phyloP scores from a whole-genome alignment of 2,329 filamentous ascomycete species.

The Metarhizium album region DNA sequence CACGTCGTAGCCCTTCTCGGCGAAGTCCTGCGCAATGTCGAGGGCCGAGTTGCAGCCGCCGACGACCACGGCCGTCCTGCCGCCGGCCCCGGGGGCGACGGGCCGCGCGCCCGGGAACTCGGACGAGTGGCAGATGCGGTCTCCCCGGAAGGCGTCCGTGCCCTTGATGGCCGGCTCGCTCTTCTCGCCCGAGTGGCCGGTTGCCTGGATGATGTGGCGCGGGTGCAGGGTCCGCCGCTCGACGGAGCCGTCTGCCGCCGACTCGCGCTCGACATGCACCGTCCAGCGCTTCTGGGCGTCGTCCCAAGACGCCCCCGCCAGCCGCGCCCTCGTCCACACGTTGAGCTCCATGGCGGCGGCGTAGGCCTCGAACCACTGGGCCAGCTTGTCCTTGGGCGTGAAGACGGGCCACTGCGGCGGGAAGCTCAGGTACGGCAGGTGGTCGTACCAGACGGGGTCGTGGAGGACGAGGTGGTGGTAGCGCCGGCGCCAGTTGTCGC shows the following conservation, averaged over 20 bases:
- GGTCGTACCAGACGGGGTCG: constrained; percentile 52
- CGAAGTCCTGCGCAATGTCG: constrained; percentile 58
- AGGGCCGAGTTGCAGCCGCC: constrained; percentile 60
- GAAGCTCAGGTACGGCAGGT: constrained; percentile 54
- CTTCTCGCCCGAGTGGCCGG: constrained; percentile 58
- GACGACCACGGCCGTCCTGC: constrained; percentile 53
- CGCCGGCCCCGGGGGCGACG: constrained; percentile 32
- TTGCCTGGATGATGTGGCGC: constrained; percentile 54
- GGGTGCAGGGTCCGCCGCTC: constrained; percentile 48
- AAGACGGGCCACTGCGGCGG: constrained; percentile 58
- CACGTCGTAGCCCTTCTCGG: constrained; percentile 54
- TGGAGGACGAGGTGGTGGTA: constrained; percentile 58
- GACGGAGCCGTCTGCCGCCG: constrained; percentile 33
- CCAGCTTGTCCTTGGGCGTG: constrained; percentile 62
- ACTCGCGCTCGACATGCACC: constrained; percentile 39
- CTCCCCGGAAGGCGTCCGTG: constrained; percentile 45
- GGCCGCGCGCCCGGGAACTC: constrained; percentile 43
- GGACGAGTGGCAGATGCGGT: constrained; percentile 50
- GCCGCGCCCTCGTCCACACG: constrained; percentile 47
- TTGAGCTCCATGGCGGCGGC: constrained; percentile 56
- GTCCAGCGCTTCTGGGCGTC: constrained; percentile 41
- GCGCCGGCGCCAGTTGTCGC: constrained; percentile 53
- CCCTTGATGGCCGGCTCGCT: constrained; percentile 48
- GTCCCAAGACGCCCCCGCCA: constrained; percentile 39
- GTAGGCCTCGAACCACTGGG: constrained; percentile 57